phyloP scores from a whole-genome alignment of 371 early-diverging fungal genomes.

The Coemansia sp. region DNA sequence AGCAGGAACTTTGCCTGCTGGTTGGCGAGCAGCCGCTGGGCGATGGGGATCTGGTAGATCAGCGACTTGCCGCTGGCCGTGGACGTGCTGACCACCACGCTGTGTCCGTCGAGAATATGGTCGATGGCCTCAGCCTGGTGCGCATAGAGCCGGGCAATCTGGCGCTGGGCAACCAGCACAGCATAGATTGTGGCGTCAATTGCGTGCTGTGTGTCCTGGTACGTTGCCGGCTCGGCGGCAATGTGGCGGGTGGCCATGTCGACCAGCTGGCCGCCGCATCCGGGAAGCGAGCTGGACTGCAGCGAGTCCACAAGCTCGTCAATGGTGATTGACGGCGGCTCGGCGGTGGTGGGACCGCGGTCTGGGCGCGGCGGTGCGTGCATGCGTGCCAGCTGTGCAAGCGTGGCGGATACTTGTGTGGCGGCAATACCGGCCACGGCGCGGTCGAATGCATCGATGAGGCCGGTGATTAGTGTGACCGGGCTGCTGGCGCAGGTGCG shows the following conservation, averaged over 20 bases:
- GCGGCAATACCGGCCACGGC: neutral
- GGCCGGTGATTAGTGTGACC: neutral
- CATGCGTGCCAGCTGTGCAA: neutral
- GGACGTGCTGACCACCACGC: conserved; percentile 67
- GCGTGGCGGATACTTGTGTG: neutral
- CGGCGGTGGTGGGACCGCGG: too few relatives aligned
- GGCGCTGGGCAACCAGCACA: conserved; percentile 42
- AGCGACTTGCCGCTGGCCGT: conserved; percentile 82
- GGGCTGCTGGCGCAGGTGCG: neutral
- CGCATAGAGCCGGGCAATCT: conserved; percentile 57
- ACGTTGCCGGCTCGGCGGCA: conserved; percentile 2
- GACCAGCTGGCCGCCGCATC: neutral
- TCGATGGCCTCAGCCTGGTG: conserved; percentile 72
- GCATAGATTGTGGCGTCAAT: conserved; percentile 8
- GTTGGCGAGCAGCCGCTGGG: conserved; percentile 56
- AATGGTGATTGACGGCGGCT: neutral
- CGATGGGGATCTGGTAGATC: conserved; percentile 70
- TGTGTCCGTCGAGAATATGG: conserved; percentile 48
- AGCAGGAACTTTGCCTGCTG: conserved; percentile 54
- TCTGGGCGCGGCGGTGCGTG: neutral
- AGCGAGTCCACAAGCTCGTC: neutral
- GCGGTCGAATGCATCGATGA: neutral
- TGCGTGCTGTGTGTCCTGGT: neutral
- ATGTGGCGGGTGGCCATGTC: neutral
- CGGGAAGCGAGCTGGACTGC: neutral